phyloP scores from a whole-genome alignment of 805 yeast species.

The Candida vartiovaarae region DNA sequence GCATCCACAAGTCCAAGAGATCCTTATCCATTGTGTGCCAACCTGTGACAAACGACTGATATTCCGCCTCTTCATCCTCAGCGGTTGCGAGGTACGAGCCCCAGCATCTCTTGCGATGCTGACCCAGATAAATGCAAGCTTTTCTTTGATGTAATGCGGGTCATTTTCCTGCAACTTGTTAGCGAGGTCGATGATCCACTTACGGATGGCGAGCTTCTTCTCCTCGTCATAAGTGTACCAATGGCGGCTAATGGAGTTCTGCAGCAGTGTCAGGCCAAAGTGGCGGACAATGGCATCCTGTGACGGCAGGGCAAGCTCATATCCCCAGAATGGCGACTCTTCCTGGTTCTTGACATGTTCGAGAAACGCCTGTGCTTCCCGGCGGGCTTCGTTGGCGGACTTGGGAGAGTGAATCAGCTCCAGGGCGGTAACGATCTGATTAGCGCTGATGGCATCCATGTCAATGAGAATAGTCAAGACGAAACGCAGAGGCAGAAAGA shows the following conservation, averaged over 20 bases:
- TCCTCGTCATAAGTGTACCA: slow-evolving; percentile 50
- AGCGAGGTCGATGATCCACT: slow-evolving; percentile 81
- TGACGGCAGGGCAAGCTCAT: slow-evolving; percentile 64
- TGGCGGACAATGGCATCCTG: slow-evolving; percentile 74
- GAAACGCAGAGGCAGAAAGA: no score
- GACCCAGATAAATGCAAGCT: slow-evolving; percentile 86
- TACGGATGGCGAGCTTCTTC: slow-evolving; percentile 61
- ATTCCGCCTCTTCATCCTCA: slow-evolving; percentile 29
- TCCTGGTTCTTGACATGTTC: slow-evolving; percentile 70
- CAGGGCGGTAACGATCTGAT: slow-evolving; percentile 72
- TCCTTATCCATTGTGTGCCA: slow-evolving; percentile 88
- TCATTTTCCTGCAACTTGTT: slow-evolving; percentile 52
- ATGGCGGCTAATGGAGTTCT: slow-evolving; percentile 54
- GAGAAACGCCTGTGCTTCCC: slow-evolving; percentile 56
- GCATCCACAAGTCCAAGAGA: slow-evolving; percentile 68
- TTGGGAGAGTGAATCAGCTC: slow-evolving; percentile 64
- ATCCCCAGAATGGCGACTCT: slow-evolving; percentile 91
- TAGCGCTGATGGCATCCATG: slow-evolving; percentile 60
- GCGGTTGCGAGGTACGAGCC: slow-evolving; percentile 52
- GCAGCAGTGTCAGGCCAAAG: slow-evolving; percentile 78
- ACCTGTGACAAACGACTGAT: slow-evolving; percentile 50
- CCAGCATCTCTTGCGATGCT: slow-evolving; percentile 86
- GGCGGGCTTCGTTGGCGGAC: slow-evolving; percentile 50
- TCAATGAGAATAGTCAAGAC: no score
- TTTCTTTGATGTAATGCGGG: slow-evolving; percentile 87